Conservation (phyloP, 768 basidiomycete species). For the Lactarius psammicola region DNA sequence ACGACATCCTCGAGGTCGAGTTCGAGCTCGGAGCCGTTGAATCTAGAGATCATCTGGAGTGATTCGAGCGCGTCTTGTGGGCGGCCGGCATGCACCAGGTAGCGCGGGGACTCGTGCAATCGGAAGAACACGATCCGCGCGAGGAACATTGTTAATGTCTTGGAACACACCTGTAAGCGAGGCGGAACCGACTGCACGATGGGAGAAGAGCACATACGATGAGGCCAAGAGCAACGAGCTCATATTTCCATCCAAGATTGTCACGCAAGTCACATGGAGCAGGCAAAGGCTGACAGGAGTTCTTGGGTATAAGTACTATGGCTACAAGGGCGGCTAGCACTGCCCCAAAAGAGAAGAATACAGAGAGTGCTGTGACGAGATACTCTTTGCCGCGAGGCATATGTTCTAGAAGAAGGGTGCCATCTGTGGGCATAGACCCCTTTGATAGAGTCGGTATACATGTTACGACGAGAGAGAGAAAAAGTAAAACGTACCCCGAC, state of each 20-base stretch:
- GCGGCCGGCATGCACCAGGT: constrained; percentile 85
- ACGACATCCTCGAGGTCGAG: constrained; percentile 72
- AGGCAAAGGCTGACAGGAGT: constrained; percentile 55
- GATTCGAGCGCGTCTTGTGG: constrained; percentile 81
- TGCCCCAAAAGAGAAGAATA: constrained; percentile 95
- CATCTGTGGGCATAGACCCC: constrained; percentile 97
- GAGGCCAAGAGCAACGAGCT: constrained; percentile 72
- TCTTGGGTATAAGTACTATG: constrained; percentile 71
- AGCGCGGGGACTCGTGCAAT: constrained; percentile 91
- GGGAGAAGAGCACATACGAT: constrained; percentile 57
- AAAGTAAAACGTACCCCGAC: constrained; percentile 65
- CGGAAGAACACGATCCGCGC: constrained; percentile 88
- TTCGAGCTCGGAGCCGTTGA: constrained; percentile 73
- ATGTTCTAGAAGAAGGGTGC: constrained; percentile 88
- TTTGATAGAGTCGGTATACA: constrained; percentile 33
- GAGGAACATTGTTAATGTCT: constrained; percentile 88
- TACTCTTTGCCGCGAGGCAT: constrained; percentile 91
- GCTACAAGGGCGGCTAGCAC: constrained; percentile 82
- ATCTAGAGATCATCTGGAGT: constrained; percentile 78
- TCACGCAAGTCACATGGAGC: constrained; percentile 64
- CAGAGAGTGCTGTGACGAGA: constrained; percentile 84
- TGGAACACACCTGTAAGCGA: constrained; percentile 2
- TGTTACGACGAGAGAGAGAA: constrained; percentile 8
- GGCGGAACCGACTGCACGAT: neutral
- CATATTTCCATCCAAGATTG: constrained; percentile 89